Evolutionary conservation across 1,139 yeast genomes (phyloP), one percentile per base, ranked within the genome.

Genomic region (Lodderomyces jiufengensis): DNA sequence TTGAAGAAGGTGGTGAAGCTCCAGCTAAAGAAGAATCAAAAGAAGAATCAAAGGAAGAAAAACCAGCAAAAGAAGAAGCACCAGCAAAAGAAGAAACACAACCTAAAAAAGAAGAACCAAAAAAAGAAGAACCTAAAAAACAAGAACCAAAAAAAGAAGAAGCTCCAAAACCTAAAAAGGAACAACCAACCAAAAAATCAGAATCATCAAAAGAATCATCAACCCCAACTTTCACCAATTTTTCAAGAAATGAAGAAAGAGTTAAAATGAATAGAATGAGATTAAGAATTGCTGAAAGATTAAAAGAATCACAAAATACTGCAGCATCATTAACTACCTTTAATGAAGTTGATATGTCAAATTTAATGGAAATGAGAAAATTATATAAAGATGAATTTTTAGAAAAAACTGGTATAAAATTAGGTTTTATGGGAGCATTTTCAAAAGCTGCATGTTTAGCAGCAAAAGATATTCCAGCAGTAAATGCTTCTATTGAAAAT

Each of bases 191-290:
- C 5, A 13, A 27, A 30, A 32, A 33, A 28, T 20, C 31, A n/a
- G 50, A 51, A 45, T 12, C 33, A 18, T 42, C 35, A 9, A 48
- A 55, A 18, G 45, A 46, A 33, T 42, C 47, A 27, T 43, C 66
- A 24, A 58, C 76, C 30, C 60, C 73, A 28, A 57, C 78, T 27
- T 70, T 78, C 54, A 82, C 85, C 42, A 63, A 76, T 36, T 84
- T 84, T 60, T 75, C 88, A 41, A 84, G 98, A 72, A 70, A 73
- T 45, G 97, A 92, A 70, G 86, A 82, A 63, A 78, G 90, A 63
- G 95, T 94, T 50, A 92, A 92, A 75, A 92, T 92, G 98, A 92
- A 90, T 81, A 86, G 99, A 75, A 94, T 92, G 98, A 85, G 99
- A 73, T 71, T 86, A 68, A 86, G 99, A 78, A 94, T 94, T 50